Conservation (phyloP, 2,329 filamentous ascomycete genomes). For the Daldinia sp. region DNA sequence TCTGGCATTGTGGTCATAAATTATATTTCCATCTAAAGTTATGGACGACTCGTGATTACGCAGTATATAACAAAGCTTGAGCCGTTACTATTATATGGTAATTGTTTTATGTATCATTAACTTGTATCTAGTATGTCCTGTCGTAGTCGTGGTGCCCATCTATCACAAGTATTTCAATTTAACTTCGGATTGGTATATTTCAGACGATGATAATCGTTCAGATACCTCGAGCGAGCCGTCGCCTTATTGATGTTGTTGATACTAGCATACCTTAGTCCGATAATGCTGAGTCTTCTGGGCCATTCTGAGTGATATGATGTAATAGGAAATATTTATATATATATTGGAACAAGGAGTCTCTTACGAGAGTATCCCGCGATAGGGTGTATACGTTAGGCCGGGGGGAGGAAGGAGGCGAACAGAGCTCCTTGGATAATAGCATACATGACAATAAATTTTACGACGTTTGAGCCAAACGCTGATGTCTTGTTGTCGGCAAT, state of each 20-base stretch:
- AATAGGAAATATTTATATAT: not conserved
- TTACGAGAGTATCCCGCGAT: not conserved
- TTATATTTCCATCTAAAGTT: not conserved
- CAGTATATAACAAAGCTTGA: not conserved
- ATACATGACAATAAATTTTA: slow-evolving; percentile 82
- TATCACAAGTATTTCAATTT: not conserved
- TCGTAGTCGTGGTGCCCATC: not conserved
- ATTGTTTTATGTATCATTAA: not conserved
- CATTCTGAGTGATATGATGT: not conserved
- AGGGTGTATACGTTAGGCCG: slow-evolving; percentile 63
- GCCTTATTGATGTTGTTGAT: not conserved
- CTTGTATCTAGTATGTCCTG: no score
- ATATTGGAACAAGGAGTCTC: not conserved
- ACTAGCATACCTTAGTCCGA: not conserved
- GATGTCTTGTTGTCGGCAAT: slow-evolving; percentile 48
- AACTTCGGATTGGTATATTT: not conserved
- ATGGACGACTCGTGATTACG: not conserved
- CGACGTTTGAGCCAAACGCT: slow-evolving; percentile 50
- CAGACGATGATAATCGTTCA: not conserved
- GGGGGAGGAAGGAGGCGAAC: slow-evolving; percentile 90
- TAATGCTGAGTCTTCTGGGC: not conserved
- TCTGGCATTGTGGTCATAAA: not conserved
- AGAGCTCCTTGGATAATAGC: slow-evolving; percentile 81
- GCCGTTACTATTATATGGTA: no score
- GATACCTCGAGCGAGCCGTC: no score